Conservation (phyloP, 2,329 filamentous ascomycete genomes). For the Fusarium burgessii region DNA sequence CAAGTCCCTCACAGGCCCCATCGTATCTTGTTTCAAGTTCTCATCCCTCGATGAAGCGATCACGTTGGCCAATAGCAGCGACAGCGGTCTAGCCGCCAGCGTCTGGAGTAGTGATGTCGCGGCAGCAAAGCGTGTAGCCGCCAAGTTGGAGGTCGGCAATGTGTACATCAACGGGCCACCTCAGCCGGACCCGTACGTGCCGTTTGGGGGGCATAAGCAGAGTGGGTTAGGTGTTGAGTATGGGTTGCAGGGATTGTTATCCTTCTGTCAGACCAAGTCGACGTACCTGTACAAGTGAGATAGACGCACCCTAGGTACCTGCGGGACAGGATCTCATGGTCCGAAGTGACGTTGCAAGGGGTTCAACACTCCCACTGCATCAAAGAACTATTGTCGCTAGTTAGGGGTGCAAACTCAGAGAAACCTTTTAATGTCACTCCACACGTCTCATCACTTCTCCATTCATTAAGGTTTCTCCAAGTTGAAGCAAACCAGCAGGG, state of each 20-base stretch:
- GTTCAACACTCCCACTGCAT: no score
- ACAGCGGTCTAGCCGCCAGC: constrained; percentile 1
- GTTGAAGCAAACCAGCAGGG: no score
- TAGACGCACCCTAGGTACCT: background rate
- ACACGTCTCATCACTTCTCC: no score
- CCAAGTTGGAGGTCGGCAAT: background rate
- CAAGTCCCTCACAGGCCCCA: background rate
- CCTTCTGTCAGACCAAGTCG: constrained; percentile 6
- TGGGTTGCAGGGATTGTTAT: constrained; percentile 1
- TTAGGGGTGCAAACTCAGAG: no score
- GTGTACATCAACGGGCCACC: constrained; percentile 14
- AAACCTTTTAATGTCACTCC: no score
- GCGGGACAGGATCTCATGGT: no score
- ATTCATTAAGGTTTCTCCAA: no score
- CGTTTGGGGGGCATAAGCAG: constrained; percentile 12
- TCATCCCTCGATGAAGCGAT: constrained; percentile 2
- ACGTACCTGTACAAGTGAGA: constrained; percentile 6
- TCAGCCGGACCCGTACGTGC: constrained; percentile 2
- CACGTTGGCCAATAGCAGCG: background rate
- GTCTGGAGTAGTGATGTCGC: background rate
- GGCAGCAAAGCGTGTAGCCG: background rate
- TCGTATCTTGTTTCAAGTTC: constrained; percentile 7
- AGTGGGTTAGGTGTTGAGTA: constrained; percentile 9
- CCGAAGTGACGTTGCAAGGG: no score
- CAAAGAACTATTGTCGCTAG: no score